Evolutionary conservation across 164 flowering plant genomes (phyloP).

Genomic region (Amborella trichopoda): DNA sequence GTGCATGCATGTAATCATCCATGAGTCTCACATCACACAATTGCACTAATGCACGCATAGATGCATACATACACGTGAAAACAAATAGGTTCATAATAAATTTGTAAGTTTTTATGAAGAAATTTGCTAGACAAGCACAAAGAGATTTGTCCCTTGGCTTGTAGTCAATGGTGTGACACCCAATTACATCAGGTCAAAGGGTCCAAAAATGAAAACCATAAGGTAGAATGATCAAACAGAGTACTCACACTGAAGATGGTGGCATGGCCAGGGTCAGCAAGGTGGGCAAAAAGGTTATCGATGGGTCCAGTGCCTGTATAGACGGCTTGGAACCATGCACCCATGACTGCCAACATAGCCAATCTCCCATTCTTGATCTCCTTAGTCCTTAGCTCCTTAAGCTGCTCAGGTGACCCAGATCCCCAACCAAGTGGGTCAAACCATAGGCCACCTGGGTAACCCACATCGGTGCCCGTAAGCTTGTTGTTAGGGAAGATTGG

Average conservation of each 20-base stretch:
- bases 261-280: conserved; percentile 97
- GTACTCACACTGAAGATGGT: conserved; percentile 76
- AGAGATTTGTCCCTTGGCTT: too few species aligned
- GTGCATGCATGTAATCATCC: too few species aligned
- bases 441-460: conserved; percentile 98
- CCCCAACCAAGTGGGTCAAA: conserved; percentile 98
- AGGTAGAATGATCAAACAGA: background rate
- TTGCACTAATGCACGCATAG: too few species aligned
- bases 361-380: conserved; percentile 95
- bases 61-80: too few species aligned
- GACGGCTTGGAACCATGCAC: conserved; percentile 91
- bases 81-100: too few species aligned
- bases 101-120: too few species aligned
- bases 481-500: conserved; percentile 98
- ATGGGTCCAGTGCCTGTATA: conserved; percentile 96
- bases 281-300: conserved; percentile 95
- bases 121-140: too few species aligned
- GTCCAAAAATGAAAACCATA: background rate
- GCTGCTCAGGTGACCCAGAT: conserved; percentile 54
- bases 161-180: too few species aligned
- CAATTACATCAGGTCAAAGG: background rate
- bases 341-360: conserved; percentile 98
- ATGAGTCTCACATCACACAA: too few species aligned
- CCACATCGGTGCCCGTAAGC: conserved; percentile 95
- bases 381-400: conserved; percentile 86